These are phyloP conservation scores for Ophiostoma piceae DNA, from an alignment of 2,329 filamentous ascomycete species.

Conservation along the genomic window DNA sequence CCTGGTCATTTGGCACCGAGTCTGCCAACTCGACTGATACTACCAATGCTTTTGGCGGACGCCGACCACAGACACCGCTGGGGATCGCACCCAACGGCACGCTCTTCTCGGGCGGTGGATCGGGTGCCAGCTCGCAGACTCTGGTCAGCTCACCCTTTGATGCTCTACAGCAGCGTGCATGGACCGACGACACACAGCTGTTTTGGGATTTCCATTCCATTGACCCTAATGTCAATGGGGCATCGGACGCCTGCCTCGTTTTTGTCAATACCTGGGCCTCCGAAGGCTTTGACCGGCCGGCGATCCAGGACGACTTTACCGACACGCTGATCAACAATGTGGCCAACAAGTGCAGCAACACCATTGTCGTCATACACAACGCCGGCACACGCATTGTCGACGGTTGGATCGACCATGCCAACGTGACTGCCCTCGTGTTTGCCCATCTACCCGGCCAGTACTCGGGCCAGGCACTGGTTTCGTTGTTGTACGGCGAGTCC, in stretches of 20 bases:
- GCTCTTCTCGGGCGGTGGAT: slow-evolving; percentile 39
- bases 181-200: slow-evolving; percentile 51
- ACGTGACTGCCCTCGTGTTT: slow-evolving; percentile 59
- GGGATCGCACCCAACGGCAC: slow-evolving; percentile 41
- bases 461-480: slow-evolving; percentile 50
- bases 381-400: slow-evolving; percentile 57
- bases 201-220: slow-evolving; percentile 53
- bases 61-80: background rate
- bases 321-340: slow-evolving; percentile 54
- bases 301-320: slow-evolving; percentile 60
- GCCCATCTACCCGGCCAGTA: slow-evolving; percentile 61
- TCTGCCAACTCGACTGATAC: slow-evolving; percentile 28
- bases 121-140: slow-evolving; percentile 35
- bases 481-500: slow-evolving; percentile 52
- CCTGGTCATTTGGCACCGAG: slow-evolving; percentile 40
- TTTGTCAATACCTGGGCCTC: slow-evolving; percentile 63
- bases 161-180: slow-evolving; percentile 48
- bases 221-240: slow-evolving; percentile 45
- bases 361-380: slow-evolving; percentile 61
- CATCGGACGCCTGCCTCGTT: slow-evolving; percentile 60
- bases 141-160: slow-evolving; percentile 50
- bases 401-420: slow-evolving; percentile 55
- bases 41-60: slow-evolving; percentile 14
- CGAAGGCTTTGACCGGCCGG: slow-evolving; percentile 61
- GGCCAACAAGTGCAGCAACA: slow-evolving; percentile 54